These are phyloP conservation scores for Boletus sp. DNA, from an alignment of 1,284 basidiomycete genomes.

Conservation along the genomic window DNA sequence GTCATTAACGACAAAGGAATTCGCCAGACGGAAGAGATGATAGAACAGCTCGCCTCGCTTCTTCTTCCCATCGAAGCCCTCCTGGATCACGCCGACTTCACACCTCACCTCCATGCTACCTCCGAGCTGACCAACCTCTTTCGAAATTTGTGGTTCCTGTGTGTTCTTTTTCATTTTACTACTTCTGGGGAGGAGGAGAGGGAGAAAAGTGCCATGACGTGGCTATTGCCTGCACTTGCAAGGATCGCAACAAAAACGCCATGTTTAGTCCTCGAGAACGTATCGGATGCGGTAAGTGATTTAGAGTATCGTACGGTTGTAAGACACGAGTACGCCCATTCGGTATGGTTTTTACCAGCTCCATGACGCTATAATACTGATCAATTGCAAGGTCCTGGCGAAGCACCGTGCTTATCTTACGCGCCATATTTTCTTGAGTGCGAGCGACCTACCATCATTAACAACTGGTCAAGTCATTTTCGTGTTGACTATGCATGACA, in stretches of 20 bases:
- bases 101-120: conserved; percentile 59
- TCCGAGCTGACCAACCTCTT: conserved; percentile 78
- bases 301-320: conserved; percentile 94
- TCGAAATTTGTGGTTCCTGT: conserved; percentile 94
- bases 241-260: conserved; percentile 91
- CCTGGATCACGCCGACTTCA: conserved; percentile 74
- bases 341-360: conserved; percentile 42
- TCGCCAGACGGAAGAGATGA: conserved; percentile 76
- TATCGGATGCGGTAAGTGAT: conserved; percentile 85
- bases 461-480: conserved; percentile 87
- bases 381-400: conserved; percentile 53
- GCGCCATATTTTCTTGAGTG: conserved; percentile 68
- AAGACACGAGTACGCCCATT: conserved; percentile 82
- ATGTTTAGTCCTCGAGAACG: conserved; percentile 77
- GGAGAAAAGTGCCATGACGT: conserved; percentile 64
- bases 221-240: conserved; percentile 74
- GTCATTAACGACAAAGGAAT: conserved; percentile 10
- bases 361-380: background rate
- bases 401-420: conserved; percentile 67
- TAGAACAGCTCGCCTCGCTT: conserved; percentile 81
- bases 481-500: conserved; percentile 82
- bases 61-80: conserved; percentile 90
- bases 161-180: conserved; percentile 79
- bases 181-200: conserved; percentile 42
- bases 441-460: conserved; percentile 74